phyloP scores from a whole-genome alignment of 2,329 filamentous ascomycete species.

The Teratosphaeriaceae sp. region DNA sequence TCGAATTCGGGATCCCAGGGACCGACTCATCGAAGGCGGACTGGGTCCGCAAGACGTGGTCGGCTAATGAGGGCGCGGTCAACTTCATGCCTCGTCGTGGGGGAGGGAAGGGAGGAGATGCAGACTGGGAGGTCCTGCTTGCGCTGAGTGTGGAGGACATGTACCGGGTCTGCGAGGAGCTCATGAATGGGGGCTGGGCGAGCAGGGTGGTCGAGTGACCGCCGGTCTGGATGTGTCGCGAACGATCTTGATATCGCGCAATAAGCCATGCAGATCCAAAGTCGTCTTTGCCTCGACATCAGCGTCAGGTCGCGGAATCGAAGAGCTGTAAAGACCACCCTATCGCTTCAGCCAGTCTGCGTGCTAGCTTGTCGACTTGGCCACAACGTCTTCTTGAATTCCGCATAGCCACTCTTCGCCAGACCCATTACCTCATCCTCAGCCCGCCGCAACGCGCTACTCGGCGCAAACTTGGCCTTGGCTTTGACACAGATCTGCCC shows the following conservation, averaged over 20 bases:
- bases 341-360: no score
- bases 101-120: conserved; percentile 4
- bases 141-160: conserved; percentile 9
- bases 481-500: conserved; percentile 55
- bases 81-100: conserved; percentile 10
- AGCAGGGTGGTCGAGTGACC: conserved; percentile 3
- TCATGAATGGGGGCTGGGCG: background rate
- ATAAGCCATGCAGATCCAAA: no score
- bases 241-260: no score
- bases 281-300: no score
- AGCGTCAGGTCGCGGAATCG: no score
- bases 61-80: conserved; percentile 7
- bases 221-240: no score
- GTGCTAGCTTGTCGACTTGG: conserved; percentile 22
- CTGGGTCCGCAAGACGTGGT: conserved; percentile 9
- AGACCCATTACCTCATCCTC: conserved; percentile 14
- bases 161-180: conserved; percentile 2
- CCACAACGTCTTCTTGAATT: conserved; percentile 29
- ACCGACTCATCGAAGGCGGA: background rate
- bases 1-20: conserved; percentile 8
- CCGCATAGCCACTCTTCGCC: conserved; percentile 17
- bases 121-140: conserved; percentile 9
- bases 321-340: no score
- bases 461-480: conserved; percentile 22
- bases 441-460: conserved; percentile 14